Percentiles rank a stretch among this genome's conserved stretches.
Evolutionary conservation across 2,329 filamentous ascomycete genomes (phyloP).

Genomic region (Gnomoniopsis sp.): DNA sequence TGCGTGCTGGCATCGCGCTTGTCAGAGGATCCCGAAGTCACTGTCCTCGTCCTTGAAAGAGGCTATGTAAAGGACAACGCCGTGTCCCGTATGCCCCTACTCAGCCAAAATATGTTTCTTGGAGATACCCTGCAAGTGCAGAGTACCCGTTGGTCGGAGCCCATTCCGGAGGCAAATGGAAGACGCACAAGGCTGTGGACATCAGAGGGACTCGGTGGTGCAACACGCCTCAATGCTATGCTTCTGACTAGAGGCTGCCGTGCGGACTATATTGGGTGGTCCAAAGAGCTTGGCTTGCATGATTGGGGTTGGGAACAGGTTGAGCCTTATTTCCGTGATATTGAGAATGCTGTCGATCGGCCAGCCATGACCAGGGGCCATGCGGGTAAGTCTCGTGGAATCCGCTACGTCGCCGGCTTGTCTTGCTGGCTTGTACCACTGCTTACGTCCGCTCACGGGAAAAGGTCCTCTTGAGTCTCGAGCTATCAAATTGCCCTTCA

Average conservation of each 20-base stretch:
- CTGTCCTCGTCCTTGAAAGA: constrained; percentile 36
- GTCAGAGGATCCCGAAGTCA: constrained; percentile 32
- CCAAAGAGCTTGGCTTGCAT: constrained; percentile 24
- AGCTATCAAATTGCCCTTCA: too few species aligned
- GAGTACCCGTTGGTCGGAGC: constrained; percentile 25
- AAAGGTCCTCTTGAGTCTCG: too few species aligned
- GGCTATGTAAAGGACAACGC: constrained; percentile 27
- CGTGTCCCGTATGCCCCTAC: constrained; percentile 28
- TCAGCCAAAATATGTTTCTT: constrained; percentile 24
- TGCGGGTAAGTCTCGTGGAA: constrained; percentile 23
- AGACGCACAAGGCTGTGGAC: constrained; percentile 19
- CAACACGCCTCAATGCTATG: constrained; percentile 30
- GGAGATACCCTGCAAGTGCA: constrained; percentile 24
- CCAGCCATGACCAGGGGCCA: constrained; percentile 24
- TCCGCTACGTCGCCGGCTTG: not conserved
- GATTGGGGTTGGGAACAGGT: constrained; percentile 33
- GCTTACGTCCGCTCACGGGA: too few species aligned
- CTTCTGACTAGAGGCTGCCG: constrained; percentile 29
- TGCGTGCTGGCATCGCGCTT: constrained; percentile 44
- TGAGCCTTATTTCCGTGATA: constrained; percentile 29
- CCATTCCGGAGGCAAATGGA: constrained; percentile 21
- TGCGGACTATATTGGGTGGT: constrained; percentile 29
- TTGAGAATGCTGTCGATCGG: constrained; percentile 25
- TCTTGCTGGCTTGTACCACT: not conserved
- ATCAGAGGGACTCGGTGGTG: constrained; percentile 30